These are phyloP conservation scores for Colletotrichum abscissum DNA, from an alignment of 2,329 filamentous ascomycete genomes.

Conservation along the genomic window DNA sequence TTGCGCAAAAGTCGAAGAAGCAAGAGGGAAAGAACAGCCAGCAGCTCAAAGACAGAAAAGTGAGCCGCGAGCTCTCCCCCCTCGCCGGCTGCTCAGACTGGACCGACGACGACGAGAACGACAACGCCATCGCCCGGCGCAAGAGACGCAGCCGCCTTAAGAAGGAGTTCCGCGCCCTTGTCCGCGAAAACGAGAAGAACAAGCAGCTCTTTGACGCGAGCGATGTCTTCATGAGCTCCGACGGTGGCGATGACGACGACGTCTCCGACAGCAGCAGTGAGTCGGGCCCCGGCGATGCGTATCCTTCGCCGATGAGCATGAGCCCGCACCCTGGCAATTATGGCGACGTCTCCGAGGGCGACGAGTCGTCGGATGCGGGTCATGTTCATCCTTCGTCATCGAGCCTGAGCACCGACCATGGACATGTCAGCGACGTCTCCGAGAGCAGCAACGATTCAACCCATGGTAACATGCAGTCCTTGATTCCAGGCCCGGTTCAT, in stretches of 20 bases:
- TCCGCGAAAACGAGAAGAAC: background rate
- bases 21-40: background rate
- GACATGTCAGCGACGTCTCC: no score
- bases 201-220: background rate
- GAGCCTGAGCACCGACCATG: background rate
- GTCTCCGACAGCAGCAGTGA: slow-evolving; percentile 4
- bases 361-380: background rate
- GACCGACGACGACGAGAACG: background rate
- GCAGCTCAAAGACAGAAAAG: background rate
- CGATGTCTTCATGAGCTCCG: background rate
- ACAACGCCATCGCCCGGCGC: background rate
- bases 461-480: no score
- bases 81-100: background rate
- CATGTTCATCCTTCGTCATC: no score
- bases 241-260: background rate
- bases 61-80: background rate
- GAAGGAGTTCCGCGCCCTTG: background rate
- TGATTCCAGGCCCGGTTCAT: no score
- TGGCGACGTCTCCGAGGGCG: background rate
- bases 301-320: background rate
- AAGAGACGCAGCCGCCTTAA: background rate
- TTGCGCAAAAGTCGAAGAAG: background rate
- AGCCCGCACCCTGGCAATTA: background rate
- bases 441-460: no score
- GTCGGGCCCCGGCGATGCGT: background rate